phyloP scores from a whole-genome alignment of 345 rosid genomes.

The Psidium guajava region DNA sequence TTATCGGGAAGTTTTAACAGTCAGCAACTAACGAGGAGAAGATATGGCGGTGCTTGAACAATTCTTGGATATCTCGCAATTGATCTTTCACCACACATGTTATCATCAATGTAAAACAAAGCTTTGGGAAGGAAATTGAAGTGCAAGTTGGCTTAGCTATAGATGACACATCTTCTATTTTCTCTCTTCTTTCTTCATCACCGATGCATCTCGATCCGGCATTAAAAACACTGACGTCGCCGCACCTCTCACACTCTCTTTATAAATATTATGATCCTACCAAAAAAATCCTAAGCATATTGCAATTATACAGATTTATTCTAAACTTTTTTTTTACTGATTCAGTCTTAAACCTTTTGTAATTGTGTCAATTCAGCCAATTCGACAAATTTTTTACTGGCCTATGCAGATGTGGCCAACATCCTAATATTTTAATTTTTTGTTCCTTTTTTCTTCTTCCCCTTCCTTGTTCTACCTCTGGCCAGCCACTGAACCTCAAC shows the following conservation, averaged over 20 bases:
- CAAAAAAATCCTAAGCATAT: no score
- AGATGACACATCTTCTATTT: background rate
- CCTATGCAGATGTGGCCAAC: no score
- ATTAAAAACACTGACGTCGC: background rate
- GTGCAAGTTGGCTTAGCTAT: background rate
- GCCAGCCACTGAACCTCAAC: no score
- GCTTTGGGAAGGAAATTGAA: background rate
- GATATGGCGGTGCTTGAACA: background rate
- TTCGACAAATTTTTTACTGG: no score
- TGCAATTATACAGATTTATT: no score
- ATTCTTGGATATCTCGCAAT: background rate
- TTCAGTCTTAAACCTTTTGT: no score
- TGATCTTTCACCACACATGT: background rate
- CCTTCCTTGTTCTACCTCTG: no score
- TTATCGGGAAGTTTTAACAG: background rate
- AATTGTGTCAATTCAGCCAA: no score
- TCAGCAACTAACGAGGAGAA: background rate
- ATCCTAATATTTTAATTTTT: no score
- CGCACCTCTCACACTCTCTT: background rate
- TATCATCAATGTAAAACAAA: background rate
- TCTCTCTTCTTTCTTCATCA: background rate
- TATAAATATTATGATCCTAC: background rate
- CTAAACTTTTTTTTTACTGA: no score
- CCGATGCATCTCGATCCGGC: background rate
- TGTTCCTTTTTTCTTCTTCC: no score